phyloP scores from a whole-genome alignment of 2,329 filamentous ascomycete genomes.

The Aspergillus quadricinctus region DNA sequence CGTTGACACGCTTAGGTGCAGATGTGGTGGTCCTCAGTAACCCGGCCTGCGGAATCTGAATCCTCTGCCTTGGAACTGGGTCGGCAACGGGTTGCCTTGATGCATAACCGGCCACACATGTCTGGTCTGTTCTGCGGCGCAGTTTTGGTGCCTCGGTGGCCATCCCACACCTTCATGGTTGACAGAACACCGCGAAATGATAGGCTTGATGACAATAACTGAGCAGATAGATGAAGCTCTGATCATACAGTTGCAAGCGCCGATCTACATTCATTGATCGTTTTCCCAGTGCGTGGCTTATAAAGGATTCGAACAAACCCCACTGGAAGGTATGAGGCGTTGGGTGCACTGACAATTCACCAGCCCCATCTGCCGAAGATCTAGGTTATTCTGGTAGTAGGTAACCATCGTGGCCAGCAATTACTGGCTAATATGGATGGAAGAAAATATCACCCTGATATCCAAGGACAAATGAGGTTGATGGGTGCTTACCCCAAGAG shows the following conservation, averaged over 20 bases:
- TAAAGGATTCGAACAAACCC: neutral
- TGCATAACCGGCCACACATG: neutral
- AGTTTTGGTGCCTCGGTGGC: neutral
- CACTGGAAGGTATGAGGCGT: neutral
- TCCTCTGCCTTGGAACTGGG: neutral
- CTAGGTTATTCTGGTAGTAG: neutral
- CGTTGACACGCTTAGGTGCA: neutral
- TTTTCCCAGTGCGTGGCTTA: neutral
- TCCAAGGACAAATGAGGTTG: neutral
- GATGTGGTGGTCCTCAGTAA: neutral
- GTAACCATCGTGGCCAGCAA: neutral
- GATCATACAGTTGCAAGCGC: neutral
- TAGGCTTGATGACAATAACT: neutral
- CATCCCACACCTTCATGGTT: neutral
- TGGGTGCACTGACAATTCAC: neutral
- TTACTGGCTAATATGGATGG: neutral
- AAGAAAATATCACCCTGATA: neutral
- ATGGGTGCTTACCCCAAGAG: neutral
- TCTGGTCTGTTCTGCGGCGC: too few relatives aligned
- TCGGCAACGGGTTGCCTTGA: neutral
- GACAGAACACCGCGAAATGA: neutral
- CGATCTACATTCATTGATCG: neutral
- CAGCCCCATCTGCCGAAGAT: neutral
- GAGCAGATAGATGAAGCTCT: neutral
- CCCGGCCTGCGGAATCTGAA: neutral